These are phyloP conservation scores for Purpureocillium takamizusanense DNA, from an alignment of 2,329 filamentous ascomycete species.

Conservation along the genomic window DNA sequence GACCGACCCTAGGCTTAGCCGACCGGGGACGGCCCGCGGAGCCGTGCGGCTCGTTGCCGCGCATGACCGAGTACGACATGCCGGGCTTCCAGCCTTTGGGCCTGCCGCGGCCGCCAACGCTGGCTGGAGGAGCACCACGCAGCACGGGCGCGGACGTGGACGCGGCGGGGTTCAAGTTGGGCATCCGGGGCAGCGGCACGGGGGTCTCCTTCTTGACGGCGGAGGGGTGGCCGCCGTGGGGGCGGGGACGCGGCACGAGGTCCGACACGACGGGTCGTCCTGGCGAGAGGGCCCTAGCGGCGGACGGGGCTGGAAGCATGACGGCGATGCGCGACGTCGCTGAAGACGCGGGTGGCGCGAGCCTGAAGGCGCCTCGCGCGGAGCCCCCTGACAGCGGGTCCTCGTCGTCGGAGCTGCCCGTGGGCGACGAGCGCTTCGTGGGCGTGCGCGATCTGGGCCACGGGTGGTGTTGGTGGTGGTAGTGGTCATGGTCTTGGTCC, in stretches of 20 bases:
- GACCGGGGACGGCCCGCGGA: conserved; percentile 7
- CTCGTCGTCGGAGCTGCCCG: conserved; percentile 10
- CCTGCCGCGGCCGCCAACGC: conserved; percentile 23
- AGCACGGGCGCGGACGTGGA: neutral
- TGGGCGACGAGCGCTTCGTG: neutral
- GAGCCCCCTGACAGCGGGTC: conserved; percentile 9
- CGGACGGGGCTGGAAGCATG: conserved; percentile 8
- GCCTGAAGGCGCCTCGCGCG: neutral
- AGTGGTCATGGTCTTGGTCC: no score
- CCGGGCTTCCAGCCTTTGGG: conserved; percentile 35
- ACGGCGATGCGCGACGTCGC: conserved; percentile 10
- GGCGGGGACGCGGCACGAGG: conserved; percentile 9
- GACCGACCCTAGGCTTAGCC: conserved; percentile 17
- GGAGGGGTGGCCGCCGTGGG: neutral
- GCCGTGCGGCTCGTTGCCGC: conserved; percentile 5
- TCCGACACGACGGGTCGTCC: conserved; percentile 12
- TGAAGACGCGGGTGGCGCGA: neutral
- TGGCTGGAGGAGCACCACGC: no score
- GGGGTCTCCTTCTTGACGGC: conserved; percentile 5
- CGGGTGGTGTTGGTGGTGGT: neutral
- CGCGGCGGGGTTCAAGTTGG: neutral
- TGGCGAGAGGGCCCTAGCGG: no score
- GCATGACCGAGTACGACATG: conserved; percentile 18
- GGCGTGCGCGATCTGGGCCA: neutral
- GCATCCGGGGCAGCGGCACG: conserved; percentile 5